Evolutionary conservation across 352 stramenopile species (phyloP).

Genomic region (Globisporangium lucens): DNA sequence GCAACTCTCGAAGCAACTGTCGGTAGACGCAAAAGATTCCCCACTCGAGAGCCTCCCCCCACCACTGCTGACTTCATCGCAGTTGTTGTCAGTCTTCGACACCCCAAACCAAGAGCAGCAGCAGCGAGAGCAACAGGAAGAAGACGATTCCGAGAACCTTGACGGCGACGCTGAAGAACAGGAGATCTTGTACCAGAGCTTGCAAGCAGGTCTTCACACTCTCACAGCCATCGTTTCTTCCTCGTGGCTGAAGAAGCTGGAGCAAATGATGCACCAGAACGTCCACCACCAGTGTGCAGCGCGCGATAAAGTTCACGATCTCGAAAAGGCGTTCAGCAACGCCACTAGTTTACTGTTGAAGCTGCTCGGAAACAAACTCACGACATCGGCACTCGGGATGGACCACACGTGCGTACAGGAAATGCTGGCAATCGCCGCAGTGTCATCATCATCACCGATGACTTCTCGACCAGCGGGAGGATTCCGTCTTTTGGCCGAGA

Average conservation of each 20-base stretch:
- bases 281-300: slow-evolving; percentile 50
- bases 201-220: slow-evolving; percentile 2
- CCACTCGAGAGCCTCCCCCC: slow-evolving; percentile 6
- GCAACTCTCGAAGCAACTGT: slow-evolving; percentile 31
- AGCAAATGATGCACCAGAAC: slow-evolving; percentile 52
- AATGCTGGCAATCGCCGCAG: background rate
- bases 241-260: slow-evolving; percentile 36
- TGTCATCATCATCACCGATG: background rate
- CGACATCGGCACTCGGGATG: slow-evolving; percentile 8
- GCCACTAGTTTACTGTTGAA: slow-evolving; percentile 6
- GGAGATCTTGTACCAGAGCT: background rate
- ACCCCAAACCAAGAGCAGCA: slow-evolving; percentile 9
- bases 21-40: slow-evolving; percentile 22
- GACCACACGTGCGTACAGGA: slow-evolving; percentile 2
- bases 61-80: slow-evolving; percentile 11
- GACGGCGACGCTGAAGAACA: background rate
- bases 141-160: slow-evolving; percentile 1
- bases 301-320: slow-evolving; percentile 23
- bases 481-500: slow-evolving; percentile 10
- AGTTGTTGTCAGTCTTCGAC: slow-evolving; percentile 16
- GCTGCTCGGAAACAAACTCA: slow-evolving; percentile 6
- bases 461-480: background rate
- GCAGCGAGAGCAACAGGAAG: slow-evolving; percentile 14
- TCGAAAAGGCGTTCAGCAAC: slow-evolving; percentile 21
- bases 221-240: slow-evolving; percentile 25